phyloP scores from a whole-genome alignment of 2,329 filamentous ascomycete species.

The Chalara sp. region DNA sequence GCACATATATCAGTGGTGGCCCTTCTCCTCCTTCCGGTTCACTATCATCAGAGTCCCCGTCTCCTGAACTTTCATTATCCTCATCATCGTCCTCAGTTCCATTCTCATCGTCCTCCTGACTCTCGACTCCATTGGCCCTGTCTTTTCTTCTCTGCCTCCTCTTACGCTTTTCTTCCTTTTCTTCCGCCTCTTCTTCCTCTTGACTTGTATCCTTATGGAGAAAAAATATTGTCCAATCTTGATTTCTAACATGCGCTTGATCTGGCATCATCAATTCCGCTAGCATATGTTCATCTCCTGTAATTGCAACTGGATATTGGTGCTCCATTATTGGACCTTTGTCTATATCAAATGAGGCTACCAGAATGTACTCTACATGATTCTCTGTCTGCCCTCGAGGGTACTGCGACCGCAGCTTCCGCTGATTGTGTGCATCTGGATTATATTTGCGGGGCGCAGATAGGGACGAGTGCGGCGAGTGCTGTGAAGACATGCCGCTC shows the following conservation, averaged over 20 bases:
- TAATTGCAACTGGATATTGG: constrained; percentile 91
- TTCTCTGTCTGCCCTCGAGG: constrained; percentile 70
- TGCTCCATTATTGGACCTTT: constrained; percentile 97
- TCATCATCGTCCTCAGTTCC: constrained; percentile 46
- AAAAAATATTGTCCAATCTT: constrained; percentile 99
- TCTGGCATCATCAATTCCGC: constrained; percentile 98
- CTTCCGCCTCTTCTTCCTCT: constrained; percentile 72
- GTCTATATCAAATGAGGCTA: constrained; percentile 96
- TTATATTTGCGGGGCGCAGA: constrained; percentile 44
- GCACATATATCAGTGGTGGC: constrained; percentile 88
- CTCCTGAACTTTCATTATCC: constrained; percentile 38
- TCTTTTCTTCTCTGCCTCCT: constrained; percentile 47
- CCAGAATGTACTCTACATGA: constrained; percentile 97
- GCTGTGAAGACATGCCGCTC: constrained; percentile 48
- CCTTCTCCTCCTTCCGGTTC: constrained; percentile 71
- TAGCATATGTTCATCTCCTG: constrained; percentile 95
- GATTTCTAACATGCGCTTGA: constrained; percentile 86
- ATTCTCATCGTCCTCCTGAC: constrained; percentile 37
- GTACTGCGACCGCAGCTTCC: constrained; percentile 66
- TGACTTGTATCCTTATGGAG: constrained; percentile 88
- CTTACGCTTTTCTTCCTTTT: constrained; percentile 46
- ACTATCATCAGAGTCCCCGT: constrained; percentile 45
- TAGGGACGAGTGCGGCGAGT: constrained; percentile 43
- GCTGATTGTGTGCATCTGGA: constrained; percentile 42
- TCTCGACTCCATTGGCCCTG: constrained; percentile 40